These are phyloP conservation scores for Nakaseomyces glabratus DNA, from an alignment of 1,139 yeast species.

Conservation along the genomic window DNA sequence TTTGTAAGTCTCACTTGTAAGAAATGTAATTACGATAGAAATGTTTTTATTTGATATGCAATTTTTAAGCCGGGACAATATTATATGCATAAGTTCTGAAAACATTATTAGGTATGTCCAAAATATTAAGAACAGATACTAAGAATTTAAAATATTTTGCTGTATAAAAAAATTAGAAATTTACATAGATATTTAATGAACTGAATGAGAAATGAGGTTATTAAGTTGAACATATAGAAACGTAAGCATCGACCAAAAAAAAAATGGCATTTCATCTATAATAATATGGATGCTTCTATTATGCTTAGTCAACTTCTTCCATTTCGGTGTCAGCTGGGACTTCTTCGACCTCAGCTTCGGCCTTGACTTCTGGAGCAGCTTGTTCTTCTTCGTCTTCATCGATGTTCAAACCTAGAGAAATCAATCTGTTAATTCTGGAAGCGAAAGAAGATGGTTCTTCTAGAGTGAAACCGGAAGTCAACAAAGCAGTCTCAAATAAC, in stretches of 20 bases:
- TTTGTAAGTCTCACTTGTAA: too few species aligned
- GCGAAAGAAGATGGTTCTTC: slow-evolving; percentile 98
- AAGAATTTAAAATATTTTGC: too few species aligned
- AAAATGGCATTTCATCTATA: slow-evolving; percentile 1
- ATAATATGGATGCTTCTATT: background rate
- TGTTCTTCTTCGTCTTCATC: slow-evolving; percentile 73
- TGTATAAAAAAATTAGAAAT: too few species aligned
- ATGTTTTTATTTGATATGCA: too few species aligned
- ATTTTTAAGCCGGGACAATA: too few species aligned
- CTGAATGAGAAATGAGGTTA: slow-evolving; percentile 4
- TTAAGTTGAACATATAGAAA: slow-evolving; percentile 4
- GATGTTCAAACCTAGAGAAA: slow-evolving; percentile 94
- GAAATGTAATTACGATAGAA: too few species aligned
- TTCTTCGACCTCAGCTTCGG: slow-evolving; percentile 50
- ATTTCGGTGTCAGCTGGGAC: slow-evolving; percentile 83
- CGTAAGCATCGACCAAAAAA: slow-evolving; percentile 1
- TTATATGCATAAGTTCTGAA: too few species aligned
- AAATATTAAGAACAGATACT: too few species aligned
- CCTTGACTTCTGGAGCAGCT: slow-evolving; percentile 37
- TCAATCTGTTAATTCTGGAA: slow-evolving; percentile 94
- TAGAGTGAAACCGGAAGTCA: slow-evolving; percentile 97
- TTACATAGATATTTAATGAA: slow-evolving; percentile 5
- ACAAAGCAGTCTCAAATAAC: slow-evolving; percentile 93
- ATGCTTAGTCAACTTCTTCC: slow-evolving; percentile 95
- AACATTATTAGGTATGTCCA: too few species aligned